phyloP scores from a whole-genome alignment of 176 grass and related monocot species.

The Canna indica region DNA sequence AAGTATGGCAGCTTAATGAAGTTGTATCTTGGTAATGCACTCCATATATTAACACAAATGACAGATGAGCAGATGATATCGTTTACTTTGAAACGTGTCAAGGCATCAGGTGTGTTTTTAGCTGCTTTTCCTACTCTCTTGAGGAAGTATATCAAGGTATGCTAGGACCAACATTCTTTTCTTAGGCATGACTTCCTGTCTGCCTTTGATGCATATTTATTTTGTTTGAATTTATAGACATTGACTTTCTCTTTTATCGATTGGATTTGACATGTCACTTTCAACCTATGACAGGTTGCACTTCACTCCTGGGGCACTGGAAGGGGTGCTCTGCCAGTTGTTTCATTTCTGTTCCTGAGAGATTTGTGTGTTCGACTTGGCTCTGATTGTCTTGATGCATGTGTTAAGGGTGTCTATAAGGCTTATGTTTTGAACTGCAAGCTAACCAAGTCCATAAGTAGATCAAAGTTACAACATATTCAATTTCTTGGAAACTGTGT shows the following conservation, averaged over 20 bases:
- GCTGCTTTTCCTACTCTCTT: constrained; percentile 69
- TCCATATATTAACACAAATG: constrained; percentile 92
- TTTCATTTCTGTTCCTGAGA: constrained; percentile 85
- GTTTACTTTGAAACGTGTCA: constrained; percentile 78
- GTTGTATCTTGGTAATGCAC: constrained; percentile 75
- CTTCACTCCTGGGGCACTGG: constrained; percentile 84
- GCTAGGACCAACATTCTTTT: constrained; percentile 1
- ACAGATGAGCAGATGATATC: constrained; percentile 95
- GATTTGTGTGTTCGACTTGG: constrained; percentile 83
- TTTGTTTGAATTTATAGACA: constrained; percentile 4
- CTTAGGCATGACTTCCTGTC: not conserved
- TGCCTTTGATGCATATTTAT: not conserved
- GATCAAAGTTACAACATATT: constrained; percentile 77
- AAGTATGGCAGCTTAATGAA: constrained; percentile 71
- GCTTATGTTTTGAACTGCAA: constrained; percentile 99
- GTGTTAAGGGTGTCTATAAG: constrained; percentile 91
- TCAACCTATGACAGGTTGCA: constrained; percentile 46
- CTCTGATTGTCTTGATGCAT: constrained; percentile 74
- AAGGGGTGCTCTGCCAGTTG: constrained; percentile 55
- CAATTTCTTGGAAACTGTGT: constrained; percentile 94
- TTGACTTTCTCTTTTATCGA: not conserved
- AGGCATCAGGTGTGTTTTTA: constrained; percentile 79
- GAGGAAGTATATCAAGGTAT: constrained; percentile 95
- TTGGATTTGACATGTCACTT: constrained; percentile 10
- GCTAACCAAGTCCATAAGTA: constrained; percentile 70